Evolutionary conservation across 2,329 filamentous ascomycete genomes (phyloP).

Genomic region (Triangularia setosa): DNA sequence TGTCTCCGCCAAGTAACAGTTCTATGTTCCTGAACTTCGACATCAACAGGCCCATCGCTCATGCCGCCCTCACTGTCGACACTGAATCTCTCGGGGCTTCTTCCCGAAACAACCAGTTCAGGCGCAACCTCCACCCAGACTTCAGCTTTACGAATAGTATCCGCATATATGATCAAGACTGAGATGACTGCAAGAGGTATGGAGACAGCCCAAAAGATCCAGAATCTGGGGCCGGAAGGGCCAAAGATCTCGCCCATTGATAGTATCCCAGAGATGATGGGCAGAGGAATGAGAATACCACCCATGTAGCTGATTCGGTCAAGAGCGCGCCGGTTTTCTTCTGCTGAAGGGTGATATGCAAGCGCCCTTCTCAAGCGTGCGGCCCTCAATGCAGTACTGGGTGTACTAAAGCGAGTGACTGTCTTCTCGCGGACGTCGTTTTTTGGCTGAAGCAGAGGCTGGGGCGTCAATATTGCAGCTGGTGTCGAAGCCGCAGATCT

Average conservation of each 20-base stretch:
- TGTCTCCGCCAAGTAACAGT: constrained; percentile 6
- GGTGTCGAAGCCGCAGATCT: background rate
- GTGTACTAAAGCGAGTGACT: background rate
- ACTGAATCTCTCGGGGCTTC: background rate
- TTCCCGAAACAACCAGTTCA: constrained; percentile 16
- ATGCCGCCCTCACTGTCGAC: background rate
- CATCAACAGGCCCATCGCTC: background rate
- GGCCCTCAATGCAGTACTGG: background rate
- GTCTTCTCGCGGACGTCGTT: background rate
- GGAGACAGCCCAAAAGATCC: constrained; percentile 46
- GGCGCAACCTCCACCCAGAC: constrained; percentile 44
- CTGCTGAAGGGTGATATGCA: constrained; percentile 13
- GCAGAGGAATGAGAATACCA: constrained; percentile 45
- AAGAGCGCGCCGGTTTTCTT: constrained; percentile 39
- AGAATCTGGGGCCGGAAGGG: constrained; percentile 41
- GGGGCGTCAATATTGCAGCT: background rate
- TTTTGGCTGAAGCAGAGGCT: background rate
- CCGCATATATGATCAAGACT: constrained; percentile 45
- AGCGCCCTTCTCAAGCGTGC: background rate
- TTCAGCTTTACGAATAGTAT: constrained; percentile 42
- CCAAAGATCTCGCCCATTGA: constrained; percentile 45
- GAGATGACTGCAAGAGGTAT: constrained; percentile 37
- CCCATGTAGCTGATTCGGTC: constrained; percentile 49
- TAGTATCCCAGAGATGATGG: constrained; percentile 45
- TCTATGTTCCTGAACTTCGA: constrained; percentile 13